phyloP scores from a whole-genome alignment of 2,329 filamentous ascomycete species.

The Ascomycota sp. region DNA sequence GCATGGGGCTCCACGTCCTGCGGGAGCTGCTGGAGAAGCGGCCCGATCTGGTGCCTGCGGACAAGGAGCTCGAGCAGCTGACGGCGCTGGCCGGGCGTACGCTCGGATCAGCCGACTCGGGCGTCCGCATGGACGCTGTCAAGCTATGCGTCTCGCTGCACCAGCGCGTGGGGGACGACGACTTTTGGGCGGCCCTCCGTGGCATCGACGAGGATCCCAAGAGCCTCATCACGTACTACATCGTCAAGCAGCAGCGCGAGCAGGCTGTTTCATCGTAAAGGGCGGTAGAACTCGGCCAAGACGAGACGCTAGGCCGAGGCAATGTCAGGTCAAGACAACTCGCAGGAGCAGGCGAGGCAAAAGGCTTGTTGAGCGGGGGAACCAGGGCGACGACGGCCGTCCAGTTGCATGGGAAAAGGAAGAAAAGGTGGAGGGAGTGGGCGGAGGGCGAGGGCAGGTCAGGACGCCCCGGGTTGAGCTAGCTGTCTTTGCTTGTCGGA shows the following conservation, averaged over 20 bases:
- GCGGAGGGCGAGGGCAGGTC: too few relatives aligned
- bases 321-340: too few relatives aligned
- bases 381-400: too few relatives aligned
- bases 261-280: conserved; percentile 4
- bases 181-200: conserved; percentile 46
- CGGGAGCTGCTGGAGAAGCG: conserved; percentile 32
- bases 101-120: conserved; percentile 36
- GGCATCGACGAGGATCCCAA: conserved; percentile 47
- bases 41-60: conserved; percentile 24
- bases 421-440: too few relatives aligned
- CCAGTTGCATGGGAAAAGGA: too few relatives aligned
- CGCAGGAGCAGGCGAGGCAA: too few relatives aligned
- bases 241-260: conserved; percentile 47
- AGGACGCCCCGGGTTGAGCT: too few relatives aligned
- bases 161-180: conserved; percentile 31
- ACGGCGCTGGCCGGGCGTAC: conserved; percentile 29
- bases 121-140: conserved; percentile 52
- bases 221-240: conserved; percentile 61
- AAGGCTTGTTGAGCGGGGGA: too few relatives aligned
- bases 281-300: background rate
- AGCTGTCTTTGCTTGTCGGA: too few relatives aligned
- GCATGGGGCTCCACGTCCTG: conserved; percentile 42
- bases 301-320: too few relatives aligned
- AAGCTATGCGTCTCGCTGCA: conserved; percentile 57
- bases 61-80: conserved; percentile 28